Evolutionary conservation across 2,329 filamentous ascomycete species (phyloP).

Genomic region (Pseudogymnoascus sp.): DNA sequence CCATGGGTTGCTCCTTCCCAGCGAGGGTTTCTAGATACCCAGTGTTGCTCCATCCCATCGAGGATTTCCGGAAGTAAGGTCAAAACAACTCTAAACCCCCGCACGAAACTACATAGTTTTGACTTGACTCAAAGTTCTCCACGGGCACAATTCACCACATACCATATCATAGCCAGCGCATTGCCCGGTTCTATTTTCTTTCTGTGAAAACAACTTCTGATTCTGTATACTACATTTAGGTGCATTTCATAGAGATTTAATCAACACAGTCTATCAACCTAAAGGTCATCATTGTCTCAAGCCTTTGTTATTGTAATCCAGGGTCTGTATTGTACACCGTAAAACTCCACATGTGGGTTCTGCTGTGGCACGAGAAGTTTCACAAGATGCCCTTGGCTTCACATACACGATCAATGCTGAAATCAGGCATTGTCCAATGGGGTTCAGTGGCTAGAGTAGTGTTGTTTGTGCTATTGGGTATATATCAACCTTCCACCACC

Average conservation of each 20-base stretch:
- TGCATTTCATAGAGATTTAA: background rate
- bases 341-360: background rate
- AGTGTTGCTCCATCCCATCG: background rate
- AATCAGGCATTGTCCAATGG: background rate
- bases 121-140: background rate
- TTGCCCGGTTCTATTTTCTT: background rate
- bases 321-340: background rate
- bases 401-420: background rate
- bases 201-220: background rate
- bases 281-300: background rate
- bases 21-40: background rate
- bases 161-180: background rate
- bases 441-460: background rate
- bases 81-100: background rate
- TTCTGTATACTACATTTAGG: background rate
- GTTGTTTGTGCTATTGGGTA: conserved; percentile 6
- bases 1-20: background rate
- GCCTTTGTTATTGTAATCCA: background rate
- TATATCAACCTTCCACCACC: background rate
- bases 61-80: background rate
- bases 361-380: background rate
- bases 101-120: background rate
- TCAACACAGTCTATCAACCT: background rate
- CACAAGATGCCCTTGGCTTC: background rate
- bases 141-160: background rate